phyloP scores from a whole-genome alignment of 1,139 yeast genomes.

The Sugiyamaella neomexicana region DNA sequence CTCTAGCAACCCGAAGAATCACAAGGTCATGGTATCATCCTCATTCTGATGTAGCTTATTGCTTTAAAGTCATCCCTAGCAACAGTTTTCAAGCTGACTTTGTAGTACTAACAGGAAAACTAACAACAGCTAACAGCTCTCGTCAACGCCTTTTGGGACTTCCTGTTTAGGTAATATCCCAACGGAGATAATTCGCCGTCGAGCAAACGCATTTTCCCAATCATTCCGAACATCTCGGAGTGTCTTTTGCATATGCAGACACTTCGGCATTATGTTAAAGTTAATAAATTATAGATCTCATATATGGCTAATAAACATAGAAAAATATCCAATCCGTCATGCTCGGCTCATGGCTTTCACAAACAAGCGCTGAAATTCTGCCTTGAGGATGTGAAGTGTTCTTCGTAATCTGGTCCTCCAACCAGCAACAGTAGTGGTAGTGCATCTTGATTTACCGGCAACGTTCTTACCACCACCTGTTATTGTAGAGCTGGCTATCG shows the following conservation, averaged over 20 bases:
- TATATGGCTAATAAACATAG: constrained; percentile 6
- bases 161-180: not conserved
- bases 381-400: not conserved
- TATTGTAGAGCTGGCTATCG: not conserved
- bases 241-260: not conserved
- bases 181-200: not conserved
- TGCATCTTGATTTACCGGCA: not conserved
- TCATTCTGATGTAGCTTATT: too few relatives aligned
- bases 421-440: not conserved
- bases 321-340: not conserved
- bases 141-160: not conserved
- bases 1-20: too few relatives aligned
- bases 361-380: not conserved
- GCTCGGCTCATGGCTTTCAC: not conserved
- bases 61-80: too few relatives aligned
- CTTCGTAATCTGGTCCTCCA: constrained; percentile 7
- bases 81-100: too few relatives aligned
- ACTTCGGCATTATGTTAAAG: not conserved
- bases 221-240: not conserved
- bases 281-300: not conserved
- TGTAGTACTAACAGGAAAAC: too few relatives aligned
- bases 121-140: too few relatives aligned
- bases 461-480: not conserved
- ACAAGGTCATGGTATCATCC: not conserved
- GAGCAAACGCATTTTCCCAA: not conserved